phyloP scores from a whole-genome alignment of 2,329 filamentous ascomycete species.

The Cercospora janseana region DNA sequence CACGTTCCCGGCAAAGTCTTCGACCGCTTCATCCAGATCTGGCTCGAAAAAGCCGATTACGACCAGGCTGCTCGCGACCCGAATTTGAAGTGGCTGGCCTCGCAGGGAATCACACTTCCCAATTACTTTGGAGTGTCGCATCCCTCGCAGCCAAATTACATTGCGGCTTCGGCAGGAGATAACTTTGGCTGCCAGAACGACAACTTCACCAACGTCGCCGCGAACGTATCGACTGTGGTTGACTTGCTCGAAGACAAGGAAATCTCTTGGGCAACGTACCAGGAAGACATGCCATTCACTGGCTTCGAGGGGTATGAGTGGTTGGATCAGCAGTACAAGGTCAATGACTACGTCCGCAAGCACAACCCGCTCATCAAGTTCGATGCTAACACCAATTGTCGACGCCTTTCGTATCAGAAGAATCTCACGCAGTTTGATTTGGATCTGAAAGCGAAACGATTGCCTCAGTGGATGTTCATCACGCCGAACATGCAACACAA shows the following conservation, averaged over 20 bases:
- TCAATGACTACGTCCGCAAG: constrained; percentile 79
- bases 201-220: constrained; percentile 52
- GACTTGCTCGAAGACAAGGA: constrained; percentile 46
- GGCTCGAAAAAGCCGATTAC: constrained; percentile 72
- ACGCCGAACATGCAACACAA: constrained; percentile 75
- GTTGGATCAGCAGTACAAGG: constrained; percentile 63
- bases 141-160: constrained; percentile 70
- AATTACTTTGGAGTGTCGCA: constrained; percentile 52
- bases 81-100: constrained; percentile 58
- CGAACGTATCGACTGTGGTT: constrained; percentile 43
- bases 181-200: constrained; percentile 71
- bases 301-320: constrained; percentile 66
- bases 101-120: constrained; percentile 61
- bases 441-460: constrained; percentile 60
- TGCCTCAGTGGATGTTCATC: constrained; percentile 71
- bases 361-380: constrained; percentile 62
- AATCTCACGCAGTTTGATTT: constrained; percentile 67
- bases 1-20: constrained; percentile 68
- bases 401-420: constrained; percentile 68
- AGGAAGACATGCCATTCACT: constrained; percentile 73
- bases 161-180: constrained; percentile 65
- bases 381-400: constrained; percentile 58
- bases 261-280: constrained; percentile 60
- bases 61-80: constrained; percentile 63
- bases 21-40: constrained; percentile 69